Evolutionary conservation across 1,139 yeast genomes (phyloP).

Genomic region (Nematodospora anomalae): DNA sequence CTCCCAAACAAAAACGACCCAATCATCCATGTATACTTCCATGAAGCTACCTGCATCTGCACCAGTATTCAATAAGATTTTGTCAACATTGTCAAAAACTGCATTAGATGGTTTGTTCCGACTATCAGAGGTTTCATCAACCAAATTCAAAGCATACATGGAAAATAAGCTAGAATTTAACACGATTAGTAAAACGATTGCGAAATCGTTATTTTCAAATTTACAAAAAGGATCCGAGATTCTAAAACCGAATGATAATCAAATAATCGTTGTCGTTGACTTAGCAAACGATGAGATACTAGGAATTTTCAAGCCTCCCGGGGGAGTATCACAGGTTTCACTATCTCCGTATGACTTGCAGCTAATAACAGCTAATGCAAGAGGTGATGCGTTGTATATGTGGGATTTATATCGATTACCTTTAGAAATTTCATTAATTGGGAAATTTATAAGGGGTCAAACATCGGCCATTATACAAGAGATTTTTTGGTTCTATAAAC

Average conservation of each 20-base stretch:
- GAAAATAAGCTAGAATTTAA: slow-evolving; percentile 22
- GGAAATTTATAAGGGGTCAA: slow-evolving; percentile 63
- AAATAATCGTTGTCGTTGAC: slow-evolving; percentile 46
- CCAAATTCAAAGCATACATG: slow-evolving; percentile 40
- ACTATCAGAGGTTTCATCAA: slow-evolving; percentile 50
- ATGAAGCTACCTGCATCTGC: slow-evolving; percentile 48
- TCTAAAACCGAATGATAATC: slow-evolving; percentile 31
- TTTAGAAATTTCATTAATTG: slow-evolving; percentile 52
- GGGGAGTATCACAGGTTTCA: slow-evolving; percentile 61
- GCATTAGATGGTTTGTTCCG: slow-evolving; percentile 56
- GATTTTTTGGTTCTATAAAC: slow-evolving; percentile 50
- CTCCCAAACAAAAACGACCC: neutral
- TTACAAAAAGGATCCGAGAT: slow-evolving; percentile 29
- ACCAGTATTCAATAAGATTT: slow-evolving; percentile 45
- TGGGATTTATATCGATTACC: slow-evolving; percentile 65
- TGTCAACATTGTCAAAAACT: slow-evolving; percentile 49
- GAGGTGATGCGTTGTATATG: slow-evolving; percentile 64
- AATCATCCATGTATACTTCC: slow-evolving; percentile 33
- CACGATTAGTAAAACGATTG: slow-evolving; percentile 33
- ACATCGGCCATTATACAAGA: slow-evolving; percentile 56
- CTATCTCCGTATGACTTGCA: slow-evolving; percentile 64
- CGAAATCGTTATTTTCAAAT: slow-evolving; percentile 32
- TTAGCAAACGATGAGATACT: slow-evolving; percentile 43
- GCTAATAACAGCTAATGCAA: slow-evolving; percentile 52
- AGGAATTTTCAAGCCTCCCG: slow-evolving; percentile 59